These are phyloP conservation scores for Pythium insidiosum DNA, from an alignment of 352 stramenopile genomes.

Conservation along the genomic window DNA sequence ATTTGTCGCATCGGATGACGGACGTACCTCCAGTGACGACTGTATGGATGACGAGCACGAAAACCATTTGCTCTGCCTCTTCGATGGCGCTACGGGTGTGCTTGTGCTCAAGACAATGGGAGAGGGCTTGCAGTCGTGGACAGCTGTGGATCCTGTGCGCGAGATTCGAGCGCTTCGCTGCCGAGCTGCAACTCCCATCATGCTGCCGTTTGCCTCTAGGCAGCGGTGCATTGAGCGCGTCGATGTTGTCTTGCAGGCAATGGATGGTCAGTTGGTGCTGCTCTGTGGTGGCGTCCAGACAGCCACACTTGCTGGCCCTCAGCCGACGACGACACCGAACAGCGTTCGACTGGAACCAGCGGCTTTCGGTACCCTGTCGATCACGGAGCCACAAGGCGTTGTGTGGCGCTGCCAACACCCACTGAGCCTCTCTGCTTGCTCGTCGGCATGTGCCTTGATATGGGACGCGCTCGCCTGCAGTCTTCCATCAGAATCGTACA, in stretches of 20 bases:
- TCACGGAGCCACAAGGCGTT: no score
- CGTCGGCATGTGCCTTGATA: no score
- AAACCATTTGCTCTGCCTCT: background rate
- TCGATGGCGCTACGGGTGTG: slow-evolving; percentile 1
- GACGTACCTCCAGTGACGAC: no score
- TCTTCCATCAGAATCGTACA: no score
- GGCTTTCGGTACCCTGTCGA: no score
- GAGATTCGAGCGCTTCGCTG: slow-evolving; percentile 9
- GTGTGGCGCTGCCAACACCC: no score
- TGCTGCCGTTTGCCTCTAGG: no score
- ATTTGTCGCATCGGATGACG: background rate
- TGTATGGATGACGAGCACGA: slow-evolving; percentile 3
- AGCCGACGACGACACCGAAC: background rate
- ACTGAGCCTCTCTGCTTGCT: no score
- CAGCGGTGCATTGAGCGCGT: background rate
- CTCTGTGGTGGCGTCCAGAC: background rate
- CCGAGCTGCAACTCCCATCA: no score
- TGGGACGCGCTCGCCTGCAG: no score
- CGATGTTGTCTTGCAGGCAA: background rate
- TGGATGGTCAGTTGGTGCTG: background rate
- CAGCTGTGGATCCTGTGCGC: slow-evolving; percentile 7
- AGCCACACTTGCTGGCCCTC: background rate
- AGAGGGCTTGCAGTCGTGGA: no score
- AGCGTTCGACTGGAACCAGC: background rate
- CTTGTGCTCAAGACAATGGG: slow-evolving; percentile 10